Evolutionary conservation across 2,329 filamentous ascomycete genomes (phyloP), one percentile per base, ranked within the genome.

Genomic region (Blastomyces emzantsi): DNA sequence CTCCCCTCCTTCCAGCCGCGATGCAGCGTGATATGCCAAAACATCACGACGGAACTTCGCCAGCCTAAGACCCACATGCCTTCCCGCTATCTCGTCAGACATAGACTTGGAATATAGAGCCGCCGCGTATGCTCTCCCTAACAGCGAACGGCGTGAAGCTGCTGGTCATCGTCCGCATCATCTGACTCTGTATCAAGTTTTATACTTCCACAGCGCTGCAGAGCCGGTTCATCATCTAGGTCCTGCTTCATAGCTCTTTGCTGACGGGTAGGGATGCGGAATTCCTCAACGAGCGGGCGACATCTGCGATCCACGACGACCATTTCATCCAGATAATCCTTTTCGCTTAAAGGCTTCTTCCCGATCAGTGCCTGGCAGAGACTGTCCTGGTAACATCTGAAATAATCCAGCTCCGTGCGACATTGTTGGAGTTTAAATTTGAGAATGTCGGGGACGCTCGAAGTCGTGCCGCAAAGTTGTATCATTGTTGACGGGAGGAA

Each of bases 41-140:
- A 64, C 56, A 22, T 61, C 52, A 5, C 55, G 33, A 4, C 43
- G 39, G 47, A 65, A 57, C 36, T 36, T 60, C 11, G 39, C 62
- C 36, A 61, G 45, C n/a, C 39, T 28, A 8, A 45, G 57, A 4
- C 15, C 57, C 6, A 41, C 22, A 30, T 59, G 57, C 15, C 22
- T 25, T 25, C 22, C 41, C 13, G 22, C 19, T 5, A 47, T 59
- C 22, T 59, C 41, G 15, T 59, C 57, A 19, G 15, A 56, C 36
- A 30, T 28, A 25, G 19, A 28, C 41, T 59, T 59, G 39, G 57
- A 59, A 25, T 30, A 45, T 19, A 59, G 39, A 25, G 39, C 57
- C 6, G 41, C 39, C 11, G 41, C 41, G 13, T 59, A 59, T 22
- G 25, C 39, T 28, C 25, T 43, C 41, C 28, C 39, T 17, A 59